These are phyloP conservation scores for Arthrobotrys musiformis DNA, from an alignment of 2,329 filamentous ascomycete genomes.

Conservation along the genomic window DNA sequence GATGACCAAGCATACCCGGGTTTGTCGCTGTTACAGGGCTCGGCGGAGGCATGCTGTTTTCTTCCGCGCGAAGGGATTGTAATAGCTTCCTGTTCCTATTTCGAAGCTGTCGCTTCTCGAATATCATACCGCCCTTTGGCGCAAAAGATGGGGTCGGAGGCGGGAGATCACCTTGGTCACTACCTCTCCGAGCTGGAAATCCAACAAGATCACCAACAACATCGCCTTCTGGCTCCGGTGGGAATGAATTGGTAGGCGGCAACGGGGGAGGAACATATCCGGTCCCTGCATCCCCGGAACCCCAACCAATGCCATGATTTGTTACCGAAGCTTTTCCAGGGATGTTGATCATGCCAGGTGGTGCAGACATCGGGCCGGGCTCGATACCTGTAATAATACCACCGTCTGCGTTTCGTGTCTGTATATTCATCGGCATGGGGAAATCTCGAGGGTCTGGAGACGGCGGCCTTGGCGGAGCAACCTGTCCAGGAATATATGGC, in stretches of 20 bases:
- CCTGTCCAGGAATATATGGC: conserved; percentile 66
- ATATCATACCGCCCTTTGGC: conserved; percentile 55
- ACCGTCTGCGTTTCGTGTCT: conserved; percentile 58
- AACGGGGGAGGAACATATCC: conserved; percentile 55
- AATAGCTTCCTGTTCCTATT: conserved; percentile 50
- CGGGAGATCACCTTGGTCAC: conserved; percentile 48
- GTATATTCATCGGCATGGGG: conserved; percentile 58
- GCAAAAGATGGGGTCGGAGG: conserved; percentile 51
- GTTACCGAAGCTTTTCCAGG: conserved; percentile 56
- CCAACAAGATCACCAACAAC: conserved; percentile 52
- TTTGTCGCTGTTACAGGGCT: conserved; percentile 31
- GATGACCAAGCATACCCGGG: conserved; percentile 19
- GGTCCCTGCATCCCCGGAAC: conserved; percentile 25
- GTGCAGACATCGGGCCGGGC: conserved; percentile 75
- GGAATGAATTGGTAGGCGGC: conserved; percentile 55
- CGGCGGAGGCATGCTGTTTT: conserved; percentile 46
- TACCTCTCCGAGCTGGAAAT: conserved; percentile 52
- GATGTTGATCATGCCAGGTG: conserved; percentile 62
- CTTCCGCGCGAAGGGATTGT: conserved; percentile 38
- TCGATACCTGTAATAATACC: conserved; percentile 65
- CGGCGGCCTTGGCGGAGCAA: conserved; percentile 61
- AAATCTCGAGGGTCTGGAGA: conserved; percentile 61
- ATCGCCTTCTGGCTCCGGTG: conserved; percentile 54
- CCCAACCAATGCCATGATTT: conserved; percentile 50
- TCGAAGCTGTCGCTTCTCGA: conserved; percentile 49